These are phyloP conservation scores for Euphorbia peplus DNA, from an alignment of 345 rosid genomes.

Conservation along the genomic window DNA sequence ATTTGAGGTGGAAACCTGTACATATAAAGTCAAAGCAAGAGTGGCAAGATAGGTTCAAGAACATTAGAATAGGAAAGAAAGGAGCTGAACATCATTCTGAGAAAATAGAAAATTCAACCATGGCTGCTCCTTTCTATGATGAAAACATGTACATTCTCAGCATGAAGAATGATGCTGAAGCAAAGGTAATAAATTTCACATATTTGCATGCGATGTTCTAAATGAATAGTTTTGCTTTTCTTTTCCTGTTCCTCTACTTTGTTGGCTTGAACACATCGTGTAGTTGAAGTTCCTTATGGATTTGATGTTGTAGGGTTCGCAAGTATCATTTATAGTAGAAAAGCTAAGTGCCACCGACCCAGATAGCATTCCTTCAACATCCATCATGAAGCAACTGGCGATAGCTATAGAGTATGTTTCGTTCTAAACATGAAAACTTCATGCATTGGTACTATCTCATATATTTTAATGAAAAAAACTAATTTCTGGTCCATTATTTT, in stretches of 20 bases:
- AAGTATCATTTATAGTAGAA: slow-evolving; percentile 49
- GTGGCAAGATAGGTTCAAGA: slow-evolving; percentile 79
- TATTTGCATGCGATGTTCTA: neutral
- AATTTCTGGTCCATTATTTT: neutral
- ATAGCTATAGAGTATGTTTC: slow-evolving; percentile 73
- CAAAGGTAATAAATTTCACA: slow-evolving; percentile 52
- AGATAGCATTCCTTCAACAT: slow-evolving; percentile 63
- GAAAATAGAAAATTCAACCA: slow-evolving; percentile 50
- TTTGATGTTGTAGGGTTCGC: slow-evolving; percentile 45
- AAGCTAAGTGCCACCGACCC: slow-evolving; percentile 48
- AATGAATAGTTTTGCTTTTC: neutral
- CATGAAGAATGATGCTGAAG: slow-evolving; percentile 66
- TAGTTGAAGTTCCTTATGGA: neutral
- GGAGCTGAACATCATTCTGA: slow-evolving; percentile 53
- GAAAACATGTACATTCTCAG: slow-evolving; percentile 60
- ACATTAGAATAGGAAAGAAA: slow-evolving; percentile 63
- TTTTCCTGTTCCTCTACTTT: neutral
- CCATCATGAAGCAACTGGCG: slow-evolving; percentile 77
- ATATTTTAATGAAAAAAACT: neutral
- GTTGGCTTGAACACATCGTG: neutral
- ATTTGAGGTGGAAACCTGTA: slow-evolving; percentile 55
- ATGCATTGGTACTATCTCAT: neutral
- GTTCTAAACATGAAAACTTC: slow-evolving; percentile 8
- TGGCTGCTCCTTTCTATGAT: slow-evolving; percentile 68
- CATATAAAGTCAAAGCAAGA: slow-evolving; percentile 62